phyloP scores from a whole-genome alignment of 148 eudicot genomes.

The Camellia lanceoleosa region DNA sequence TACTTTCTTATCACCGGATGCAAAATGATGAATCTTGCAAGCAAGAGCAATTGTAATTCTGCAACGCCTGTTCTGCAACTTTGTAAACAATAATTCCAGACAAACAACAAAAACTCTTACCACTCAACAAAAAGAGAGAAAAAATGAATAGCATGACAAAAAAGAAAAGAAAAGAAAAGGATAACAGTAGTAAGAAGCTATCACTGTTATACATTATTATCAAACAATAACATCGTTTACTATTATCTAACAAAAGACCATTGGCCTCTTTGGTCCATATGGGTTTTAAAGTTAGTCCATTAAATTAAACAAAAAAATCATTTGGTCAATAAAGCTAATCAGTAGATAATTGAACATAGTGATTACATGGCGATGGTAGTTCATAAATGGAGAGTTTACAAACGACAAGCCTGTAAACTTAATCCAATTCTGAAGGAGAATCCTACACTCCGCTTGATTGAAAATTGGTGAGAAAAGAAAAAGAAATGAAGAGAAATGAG shows the following conservation, averaged over 20 bases:
- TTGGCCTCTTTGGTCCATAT: too few species aligned
- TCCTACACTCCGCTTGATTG: too few species aligned
- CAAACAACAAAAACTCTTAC: background rate
- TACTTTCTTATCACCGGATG: constrained; percentile 18
- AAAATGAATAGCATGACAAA: background rate
- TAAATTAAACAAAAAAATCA: too few species aligned
- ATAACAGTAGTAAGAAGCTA: background rate
- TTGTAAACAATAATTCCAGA: constrained; percentile 14
- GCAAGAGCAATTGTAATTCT: constrained; percentile 16
- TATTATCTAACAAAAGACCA: too few species aligned
- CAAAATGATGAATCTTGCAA: constrained; percentile 24
- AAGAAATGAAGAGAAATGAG: too few species aligned
- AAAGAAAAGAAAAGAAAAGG: too few species aligned
- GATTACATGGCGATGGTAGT: background rate
- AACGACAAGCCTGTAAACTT: too few species aligned
- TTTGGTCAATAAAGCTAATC: too few species aligned
- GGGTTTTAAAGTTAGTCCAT: too few species aligned
- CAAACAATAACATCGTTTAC: background rate
- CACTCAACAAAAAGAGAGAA: background rate
- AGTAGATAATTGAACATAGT: background rate
- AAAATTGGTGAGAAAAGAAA: too few species aligned
- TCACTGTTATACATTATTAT: background rate
- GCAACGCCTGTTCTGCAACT: constrained; percentile 42
- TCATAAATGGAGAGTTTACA: background rate
- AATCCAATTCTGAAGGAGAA: background rate